phyloP scores from a whole-genome alignment of 2,329 filamentous ascomycete species.

The Pseudocercospora cruenta region DNA sequence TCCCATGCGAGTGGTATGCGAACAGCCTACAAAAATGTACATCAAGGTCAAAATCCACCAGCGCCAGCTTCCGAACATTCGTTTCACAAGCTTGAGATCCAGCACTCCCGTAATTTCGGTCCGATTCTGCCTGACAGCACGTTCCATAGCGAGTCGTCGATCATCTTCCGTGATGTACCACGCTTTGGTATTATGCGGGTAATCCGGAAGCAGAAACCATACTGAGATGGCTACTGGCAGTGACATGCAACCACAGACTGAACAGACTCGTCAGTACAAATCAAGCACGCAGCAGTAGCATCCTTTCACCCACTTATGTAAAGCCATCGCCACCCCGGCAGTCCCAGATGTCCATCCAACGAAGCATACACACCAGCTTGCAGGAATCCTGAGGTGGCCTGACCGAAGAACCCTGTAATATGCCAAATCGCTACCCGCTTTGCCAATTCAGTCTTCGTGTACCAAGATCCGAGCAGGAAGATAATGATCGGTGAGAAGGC shows the following conservation, averaged over 20 bases:
- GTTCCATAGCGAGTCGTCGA: constrained; percentile 10
- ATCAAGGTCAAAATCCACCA: constrained; percentile 16
- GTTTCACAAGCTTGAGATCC: constrained; percentile 16
- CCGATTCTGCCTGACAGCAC: constrained; percentile 13
- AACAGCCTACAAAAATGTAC: constrained; percentile 13
- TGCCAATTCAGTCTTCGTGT: constrained; percentile 22
- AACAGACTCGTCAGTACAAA: not conserved
- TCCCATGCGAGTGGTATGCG: not conserved
- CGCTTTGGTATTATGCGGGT: constrained; percentile 18
- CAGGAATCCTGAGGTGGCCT: constrained; percentile 13
- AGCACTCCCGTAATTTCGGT: constrained; percentile 14
- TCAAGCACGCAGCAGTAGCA: too few relatives aligned
- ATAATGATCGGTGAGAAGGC: constrained; percentile 28
- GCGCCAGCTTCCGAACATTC: constrained; percentile 15
- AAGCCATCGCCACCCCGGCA: constrained; percentile 22
- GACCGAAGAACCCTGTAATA: constrained; percentile 16
- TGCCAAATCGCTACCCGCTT: constrained; percentile 21
- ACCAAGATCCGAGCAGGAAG: constrained; percentile 22
- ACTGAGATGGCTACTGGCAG: constrained; percentile 13
- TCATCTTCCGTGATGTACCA: constrained; percentile 22
- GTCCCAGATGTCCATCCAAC: constrained; percentile 14
- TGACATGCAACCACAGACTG: constrained; percentile 20
- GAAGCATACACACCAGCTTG: constrained; percentile 21
- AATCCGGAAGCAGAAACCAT: constrained; percentile 20
- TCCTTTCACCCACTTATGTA: constrained; percentile 16